phyloP scores from a whole-genome alignment of 805 yeast species.

The Suhomyces sp. region DNA sequence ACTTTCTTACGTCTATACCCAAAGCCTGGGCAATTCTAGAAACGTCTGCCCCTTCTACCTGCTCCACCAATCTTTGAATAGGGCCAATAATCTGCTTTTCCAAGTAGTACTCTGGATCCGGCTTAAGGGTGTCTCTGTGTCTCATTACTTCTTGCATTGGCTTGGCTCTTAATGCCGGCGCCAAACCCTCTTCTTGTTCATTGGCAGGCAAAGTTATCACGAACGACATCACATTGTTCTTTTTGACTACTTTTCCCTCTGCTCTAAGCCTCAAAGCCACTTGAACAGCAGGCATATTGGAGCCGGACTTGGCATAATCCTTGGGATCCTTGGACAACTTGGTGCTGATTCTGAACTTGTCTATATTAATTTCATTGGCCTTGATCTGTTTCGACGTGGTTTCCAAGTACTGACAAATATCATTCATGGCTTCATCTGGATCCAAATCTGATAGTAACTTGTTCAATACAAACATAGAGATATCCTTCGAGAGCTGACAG shows the following conservation, averaged over 20 bases:
- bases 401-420: constrained; percentile 70
- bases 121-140: constrained; percentile 48
- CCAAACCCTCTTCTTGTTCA: constrained; percentile 29
- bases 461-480: constrained; percentile 71
- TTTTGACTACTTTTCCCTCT: constrained; percentile 83
- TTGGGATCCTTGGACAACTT: constrained; percentile 84
- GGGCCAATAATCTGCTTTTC: constrained; percentile 91
- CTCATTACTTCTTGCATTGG: constrained; percentile 70
- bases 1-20: constrained; percentile 72
- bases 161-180: constrained; percentile 79
- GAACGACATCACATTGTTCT: constrained; percentile 87
- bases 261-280: constrained; percentile 79
- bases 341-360: constrained; percentile 78
- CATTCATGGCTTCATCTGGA: constrained; percentile 69
- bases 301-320: constrained; percentile 70
- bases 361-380: constrained; percentile 58
- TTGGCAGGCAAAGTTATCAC: constrained; percentile 54
- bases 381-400: constrained; percentile 56
- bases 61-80: constrained; percentile 78
- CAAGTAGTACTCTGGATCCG: constrained; percentile 77
- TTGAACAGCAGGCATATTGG: constrained; percentile 75
- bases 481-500: constrained; percentile 88
- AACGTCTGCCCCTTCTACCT: constrained; percentile 83
- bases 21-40: constrained; percentile 71
- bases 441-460: constrained; percentile 70